A percentile compares a stretch with the other conserved stretches of the same genome.
Evolutionary conservation across 192 early-diverging fungal genomes (phyloP).

Genomic region (Tieghemiomyces parasiticus): DNA sequence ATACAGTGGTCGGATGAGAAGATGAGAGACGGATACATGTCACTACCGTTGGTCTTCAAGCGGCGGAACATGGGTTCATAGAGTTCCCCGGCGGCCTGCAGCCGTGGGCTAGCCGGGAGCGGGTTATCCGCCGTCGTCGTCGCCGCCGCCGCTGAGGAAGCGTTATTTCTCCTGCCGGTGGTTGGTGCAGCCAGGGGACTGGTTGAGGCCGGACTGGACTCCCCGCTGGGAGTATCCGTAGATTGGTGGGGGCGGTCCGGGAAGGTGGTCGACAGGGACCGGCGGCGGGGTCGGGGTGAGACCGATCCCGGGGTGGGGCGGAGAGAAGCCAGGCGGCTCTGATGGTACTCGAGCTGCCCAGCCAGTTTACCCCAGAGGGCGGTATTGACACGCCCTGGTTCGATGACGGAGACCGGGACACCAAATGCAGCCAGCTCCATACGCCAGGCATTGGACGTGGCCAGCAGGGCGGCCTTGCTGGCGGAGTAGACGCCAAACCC

Average conservation of each 20-base stretch:
- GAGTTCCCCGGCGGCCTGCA: not conserved
- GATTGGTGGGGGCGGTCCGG: too few relatives aligned
- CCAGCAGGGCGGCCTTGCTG: constrained; percentile 32
- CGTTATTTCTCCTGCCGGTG: too few relatives aligned
- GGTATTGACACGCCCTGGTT: constrained; percentile 27
- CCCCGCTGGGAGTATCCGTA: too few relatives aligned
- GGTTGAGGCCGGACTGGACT: too few relatives aligned
- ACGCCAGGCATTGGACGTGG: constrained; percentile 25
- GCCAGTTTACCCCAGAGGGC: constrained; percentile 31
- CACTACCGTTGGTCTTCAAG: not conserved
- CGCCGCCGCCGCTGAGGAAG: too few relatives aligned
- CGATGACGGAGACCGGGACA: constrained; percentile 26
- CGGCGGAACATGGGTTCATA: constrained; percentile 6
- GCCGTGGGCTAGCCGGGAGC: too few relatives aligned
- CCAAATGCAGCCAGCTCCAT: constrained; percentile 24
- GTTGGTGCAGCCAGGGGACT: too few relatives aligned
- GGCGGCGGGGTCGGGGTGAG: too few relatives aligned
- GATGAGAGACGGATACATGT: not conserved
- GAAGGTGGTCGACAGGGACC: too few relatives aligned
- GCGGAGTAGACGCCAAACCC: constrained; percentile 35
- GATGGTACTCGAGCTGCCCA: constrained; percentile 28
- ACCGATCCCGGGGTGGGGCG: not conserved
- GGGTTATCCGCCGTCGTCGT: too few relatives aligned
- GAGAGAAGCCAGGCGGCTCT: constrained; percentile 17
- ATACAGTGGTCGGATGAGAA: constrained; percentile 29